Base-by-base conservation (phyloP, 2,329 filamentous ascomycete genomes). In the Coniochaeta hoffmannii region DNA sequence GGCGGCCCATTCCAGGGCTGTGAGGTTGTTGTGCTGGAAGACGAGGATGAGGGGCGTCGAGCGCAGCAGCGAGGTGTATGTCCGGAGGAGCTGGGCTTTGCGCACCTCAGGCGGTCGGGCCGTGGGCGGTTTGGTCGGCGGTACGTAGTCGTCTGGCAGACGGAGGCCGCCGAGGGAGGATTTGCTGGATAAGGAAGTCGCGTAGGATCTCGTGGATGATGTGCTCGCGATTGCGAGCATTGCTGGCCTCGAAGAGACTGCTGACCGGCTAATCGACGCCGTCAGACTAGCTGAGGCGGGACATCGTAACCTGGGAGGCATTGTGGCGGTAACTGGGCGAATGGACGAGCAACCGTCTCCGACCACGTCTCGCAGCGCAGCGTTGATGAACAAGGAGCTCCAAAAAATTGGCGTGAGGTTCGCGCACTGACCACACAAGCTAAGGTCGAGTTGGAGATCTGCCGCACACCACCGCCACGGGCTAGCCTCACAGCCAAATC, bases 51-150 rank as follows among this genome's bases (percentile, higher is more conserved):
- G 73, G 38, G 92, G 91, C 11, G 89, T 87, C 22, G 90, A 90
- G 57, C 89, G 89, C 57, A 97, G 83, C 58, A 96, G 77, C 50
- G 92, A 94, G 53, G 92, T 90, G 73, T 97, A 97, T 64, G 88
- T 85, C 56, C 92, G 85, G 57, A 85, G 79, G 57, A 97, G 80
- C 73, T 99, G 94, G 15, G 91, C 87, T 75, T 97, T 96, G 69
- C 93, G 88, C 65, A 87, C 87, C 68, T 96, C 88, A 50, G 92
- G 83, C 19, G 86, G 88, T 68, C 93, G 89, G 69, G 95, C 88
- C 55, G 89, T 96, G 4, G 90, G 90, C 2, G 92, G 93, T 71
- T 97, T 91, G 1, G 85, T 87, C 0, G 85, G 82, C 74, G 80
- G 86, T 2, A 76, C 70, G 60, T 78, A 77, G 61, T 79, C 72